Evolutionary conservation across 306 rosid species (phyloP).

Genomic region (Leucaena leucocephala): DNA sequence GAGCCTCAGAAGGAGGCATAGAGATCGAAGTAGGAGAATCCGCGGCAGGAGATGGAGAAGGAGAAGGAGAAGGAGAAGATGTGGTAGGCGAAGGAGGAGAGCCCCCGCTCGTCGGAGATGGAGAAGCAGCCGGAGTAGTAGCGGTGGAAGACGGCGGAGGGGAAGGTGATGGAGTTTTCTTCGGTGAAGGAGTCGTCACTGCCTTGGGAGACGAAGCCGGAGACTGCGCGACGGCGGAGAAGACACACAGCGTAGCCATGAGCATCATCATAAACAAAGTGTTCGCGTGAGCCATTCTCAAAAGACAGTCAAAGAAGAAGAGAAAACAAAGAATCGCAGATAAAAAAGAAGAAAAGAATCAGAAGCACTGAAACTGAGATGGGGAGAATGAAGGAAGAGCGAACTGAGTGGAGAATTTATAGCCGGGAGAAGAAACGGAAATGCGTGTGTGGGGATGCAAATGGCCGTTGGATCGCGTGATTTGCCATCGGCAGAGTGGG

Average conservation of each 20-base stretch:
- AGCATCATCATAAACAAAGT: constrained; percentile 17
- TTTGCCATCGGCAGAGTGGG: background rate
- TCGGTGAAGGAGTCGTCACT: background rate
- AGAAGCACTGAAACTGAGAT: background rate
- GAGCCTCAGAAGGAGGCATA: constrained; percentile 40
- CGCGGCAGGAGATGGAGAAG: constrained; percentile 23
- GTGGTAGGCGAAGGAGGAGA: constrained; percentile 38
- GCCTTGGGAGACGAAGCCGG: constrained; percentile 35
- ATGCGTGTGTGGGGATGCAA: background rate
- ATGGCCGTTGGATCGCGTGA: constrained; percentile 20
- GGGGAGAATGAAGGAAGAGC: background rate
- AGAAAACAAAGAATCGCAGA: background rate
- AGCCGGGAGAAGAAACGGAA: background rate
- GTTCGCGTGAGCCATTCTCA: constrained; percentile 30
- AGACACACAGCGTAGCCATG: constrained; percentile 12
- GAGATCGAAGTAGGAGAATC: constrained; percentile 39
- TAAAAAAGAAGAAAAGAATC: too few species aligned
- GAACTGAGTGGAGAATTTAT: constrained; percentile 16
- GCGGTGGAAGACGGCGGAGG: background rate
- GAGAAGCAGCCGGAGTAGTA: background rate
- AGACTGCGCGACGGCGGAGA: constrained; percentile 40
- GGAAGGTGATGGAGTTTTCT: background rate
- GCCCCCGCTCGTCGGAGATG: background rate
- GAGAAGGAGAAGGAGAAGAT: background rate
- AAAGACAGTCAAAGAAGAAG: background rate